Evolutionary conservation across 1,284 basidiomycete species (phyloP), one percentile per base, ranked within the genome.

Genomic region (Ceratobasidium sp.): DNA sequence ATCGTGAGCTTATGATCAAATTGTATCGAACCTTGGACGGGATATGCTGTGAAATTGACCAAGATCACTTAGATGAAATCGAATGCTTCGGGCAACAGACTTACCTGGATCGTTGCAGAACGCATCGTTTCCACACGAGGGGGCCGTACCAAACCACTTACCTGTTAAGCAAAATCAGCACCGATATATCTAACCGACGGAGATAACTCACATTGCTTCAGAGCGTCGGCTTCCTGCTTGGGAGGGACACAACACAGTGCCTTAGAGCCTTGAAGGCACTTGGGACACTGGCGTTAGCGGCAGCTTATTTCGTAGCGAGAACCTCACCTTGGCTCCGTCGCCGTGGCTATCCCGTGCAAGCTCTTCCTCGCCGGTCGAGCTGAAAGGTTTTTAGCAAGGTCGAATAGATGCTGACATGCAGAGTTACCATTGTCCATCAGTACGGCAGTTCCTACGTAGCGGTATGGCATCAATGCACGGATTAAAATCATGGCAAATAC

Each of bases 71-170:
- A 44, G 23, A 4, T n/a, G 20, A 44, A 40, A 15, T 44, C 40
- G 1, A 40, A 44, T 65, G 12, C 15, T 2, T 40, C 28, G 62
- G 17, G 38, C n/a, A 10, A n/a, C 10, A 20, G 6, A 23, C 64
- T 4, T 26, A 50, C 64, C 64, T 44, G 64, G 64, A 40, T 66
- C 64, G 23, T 42, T 44, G 20, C 64, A 66, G n/a, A 66, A 33
- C 1, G 12, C 64, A 66, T 66, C 64, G 7, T 20, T 23, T n/a
- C 64, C 64, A 20, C 64, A 66, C 5, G 38, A 20, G 17, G 64
- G 64, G 15, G 64, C 64, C 6, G 64, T 66, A 28, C 64, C 64
- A n/a, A 66, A 66, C 64, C 64, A 66, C 48, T 66, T 66, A 15
- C 64, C 64, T 66, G 40, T n/a, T n/a, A n/a, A n/a, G n/a, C n/a